A percentile compares a stretch with the other conserved stretches of the same genome.
Conservation (phyloP, 2,329 filamentous ascomycete genomes). For the Colletotrichum tofieldiae region DNA sequence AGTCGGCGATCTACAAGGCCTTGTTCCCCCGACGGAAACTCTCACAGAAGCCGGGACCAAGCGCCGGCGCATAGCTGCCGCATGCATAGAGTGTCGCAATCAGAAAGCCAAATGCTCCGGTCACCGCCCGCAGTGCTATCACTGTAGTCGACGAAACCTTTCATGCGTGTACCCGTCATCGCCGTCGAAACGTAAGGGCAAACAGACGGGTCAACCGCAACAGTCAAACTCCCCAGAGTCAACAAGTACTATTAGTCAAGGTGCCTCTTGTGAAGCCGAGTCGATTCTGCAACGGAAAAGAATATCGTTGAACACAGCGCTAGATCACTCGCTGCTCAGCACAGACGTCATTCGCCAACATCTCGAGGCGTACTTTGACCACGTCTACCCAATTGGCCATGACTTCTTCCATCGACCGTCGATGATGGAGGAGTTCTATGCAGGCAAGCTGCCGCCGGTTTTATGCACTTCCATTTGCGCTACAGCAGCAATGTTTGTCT, state of each 20-base stretch:
- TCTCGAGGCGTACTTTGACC: slow-evolving; percentile 25
- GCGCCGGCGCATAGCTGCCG: slow-evolving; percentile 45
- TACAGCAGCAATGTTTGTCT: slow-evolving; percentile 2
- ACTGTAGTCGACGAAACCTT: slow-evolving; percentile 25
- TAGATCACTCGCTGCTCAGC: slow-evolving; percentile 22
- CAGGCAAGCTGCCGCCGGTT: neutral
- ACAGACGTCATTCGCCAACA: slow-evolving; percentile 32
- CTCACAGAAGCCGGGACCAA: slow-evolving; percentile 50
- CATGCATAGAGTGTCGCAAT: too few species aligned
- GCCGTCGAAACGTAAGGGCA: neutral
- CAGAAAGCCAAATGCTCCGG: slow-evolving; percentile 56
- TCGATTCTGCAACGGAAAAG: neutral
- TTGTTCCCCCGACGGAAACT: neutral
- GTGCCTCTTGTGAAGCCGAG: slow-evolving; percentile 19
- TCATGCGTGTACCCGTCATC: slow-evolving; percentile 12
- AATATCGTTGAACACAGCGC: neutral
- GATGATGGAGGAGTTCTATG: slow-evolving; percentile 20
- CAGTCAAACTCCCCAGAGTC: slow-evolving; percentile 25
- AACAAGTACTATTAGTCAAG: slow-evolving; percentile 1
- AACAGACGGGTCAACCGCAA: neutral
- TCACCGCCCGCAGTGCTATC: slow-evolving; percentile 33
- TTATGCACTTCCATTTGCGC: slow-evolving; percentile 7
- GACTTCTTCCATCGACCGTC: slow-evolving; percentile 37
- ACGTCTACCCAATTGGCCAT: slow-evolving; percentile 27
- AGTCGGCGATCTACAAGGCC: too few species aligned